phyloP scores from a whole-genome alignment of 2,329 filamentous ascomycete species.

The Pseudogymnoascus sp. region DNA sequence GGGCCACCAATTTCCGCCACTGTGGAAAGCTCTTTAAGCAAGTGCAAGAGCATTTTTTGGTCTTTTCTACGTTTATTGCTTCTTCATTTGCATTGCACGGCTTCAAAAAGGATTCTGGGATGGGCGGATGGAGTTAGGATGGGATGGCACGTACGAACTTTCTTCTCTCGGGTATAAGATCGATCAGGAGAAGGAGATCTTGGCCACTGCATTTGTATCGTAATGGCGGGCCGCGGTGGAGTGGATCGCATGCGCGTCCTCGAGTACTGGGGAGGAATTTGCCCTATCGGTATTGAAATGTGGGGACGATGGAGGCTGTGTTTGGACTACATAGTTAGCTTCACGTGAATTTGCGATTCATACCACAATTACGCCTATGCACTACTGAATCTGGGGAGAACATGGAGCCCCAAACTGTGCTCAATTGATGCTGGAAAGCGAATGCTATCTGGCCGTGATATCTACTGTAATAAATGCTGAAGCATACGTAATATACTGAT shows the following conservation, averaged over 20 bases:
- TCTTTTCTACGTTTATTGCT: neutral
- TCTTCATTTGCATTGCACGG: conserved; percentile 1
- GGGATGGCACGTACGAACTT: neutral
- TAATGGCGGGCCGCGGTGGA: conserved; percentile 5
- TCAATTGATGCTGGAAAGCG: neutral
- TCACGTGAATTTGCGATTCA: conserved; percentile 3
- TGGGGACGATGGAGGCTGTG: conserved; percentile 6
- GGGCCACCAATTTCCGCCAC: neutral
- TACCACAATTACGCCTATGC: neutral
- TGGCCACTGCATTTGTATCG: neutral
- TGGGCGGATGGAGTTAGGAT: conserved; percentile 1
- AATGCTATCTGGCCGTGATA: neutral
- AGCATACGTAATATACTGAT: neutral
- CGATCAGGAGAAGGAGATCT: neutral
- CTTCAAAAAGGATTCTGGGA: neutral
- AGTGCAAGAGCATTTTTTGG: neutral
- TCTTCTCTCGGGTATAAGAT: neutral
- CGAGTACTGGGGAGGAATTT: neutral
- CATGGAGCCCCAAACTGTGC: neutral
- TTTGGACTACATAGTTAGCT: conserved; percentile 6
- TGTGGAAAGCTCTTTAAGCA: neutral
- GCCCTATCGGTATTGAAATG: conserved; percentile 4
- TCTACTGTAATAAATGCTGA: neutral
- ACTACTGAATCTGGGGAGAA: neutral
- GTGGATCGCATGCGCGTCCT: conserved; percentile 8